Evolutionary conservation across 116 monocot genomes (phyloP), one percentile per base, ranked within the genome.

Genomic region (Phalaenopsis hybrid): DNA sequence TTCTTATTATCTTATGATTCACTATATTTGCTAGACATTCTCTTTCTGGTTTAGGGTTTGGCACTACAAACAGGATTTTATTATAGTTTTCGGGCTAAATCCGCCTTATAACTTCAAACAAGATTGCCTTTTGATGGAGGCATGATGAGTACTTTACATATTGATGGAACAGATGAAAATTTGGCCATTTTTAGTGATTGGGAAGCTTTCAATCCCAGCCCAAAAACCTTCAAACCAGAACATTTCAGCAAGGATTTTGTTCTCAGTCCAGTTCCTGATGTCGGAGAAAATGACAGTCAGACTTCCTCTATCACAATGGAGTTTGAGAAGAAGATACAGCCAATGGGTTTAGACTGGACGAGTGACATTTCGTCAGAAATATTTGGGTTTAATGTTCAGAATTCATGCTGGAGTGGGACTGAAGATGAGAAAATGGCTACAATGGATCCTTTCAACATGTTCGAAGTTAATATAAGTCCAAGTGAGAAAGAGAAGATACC

Each of bases 361-460:
- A 55, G 55, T 55, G 55, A 55, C 0, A 4, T 15, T 55, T 55
- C 55, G 50, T 85, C 70, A 1, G 75, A 90, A 57, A 16, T 81
- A 11, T 58, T 78, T 23, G 12, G 57, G 28, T 59, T 84, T 80
- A 77, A 73, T 70, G 75, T 58, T 15, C 81, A 79, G n/a, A 87
- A 79, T 75, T 74, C 82, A 76, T 83, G 52, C 75, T 43, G 81
- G 18, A 76, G 80, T 44, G 86, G 86, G 9, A 87, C 83, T 44
- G 83, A 91, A 46, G 81, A 88, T 43, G 91, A 93, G 81, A 91
- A 89, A 77, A 90, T 86, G 83, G 89, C 88, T 6, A 79, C 89
- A 10, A 85, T 84, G 68, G 78, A 86, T 17, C 89, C 91, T 3
- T 91, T 93, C 23, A 86, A 74, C 73, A 15, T 55, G 55, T 55